These are phyloP conservation scores for Nitzschia inconspicua DNA, from an alignment of 108 stramenopile genomes.

Conservation along the genomic window DNA sequence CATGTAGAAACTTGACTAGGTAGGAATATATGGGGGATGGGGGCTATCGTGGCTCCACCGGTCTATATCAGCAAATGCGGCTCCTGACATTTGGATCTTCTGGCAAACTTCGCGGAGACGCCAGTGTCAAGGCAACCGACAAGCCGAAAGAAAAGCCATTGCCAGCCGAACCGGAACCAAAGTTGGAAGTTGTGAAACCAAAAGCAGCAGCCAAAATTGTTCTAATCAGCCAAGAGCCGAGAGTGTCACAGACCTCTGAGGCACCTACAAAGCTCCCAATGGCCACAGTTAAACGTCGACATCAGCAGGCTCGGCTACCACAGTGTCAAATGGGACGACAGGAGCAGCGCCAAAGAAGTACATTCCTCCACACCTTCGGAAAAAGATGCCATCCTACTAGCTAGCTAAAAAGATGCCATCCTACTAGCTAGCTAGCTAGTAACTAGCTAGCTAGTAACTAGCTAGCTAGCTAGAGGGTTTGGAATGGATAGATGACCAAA, in stretches of 20 bases:
- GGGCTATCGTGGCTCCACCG: no score
- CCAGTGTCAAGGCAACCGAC: constrained; percentile 62
- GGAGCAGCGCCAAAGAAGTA: no score
- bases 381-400: no score
- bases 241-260: neutral
- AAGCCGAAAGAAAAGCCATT: constrained; percentile 21
- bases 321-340: neutral
- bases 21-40: no score
- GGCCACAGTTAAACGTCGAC: constrained; percentile 20
- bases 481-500: neutral
- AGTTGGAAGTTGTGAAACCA: constrained; percentile 19
- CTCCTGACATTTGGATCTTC: no score
- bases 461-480: no score
- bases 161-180: no score
- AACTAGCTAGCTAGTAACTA: no score
- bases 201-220: constrained; percentile 6
- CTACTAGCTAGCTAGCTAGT: no score
- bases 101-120: constrained; percentile 72
- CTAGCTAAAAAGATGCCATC: no score
- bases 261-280: constrained; percentile 4
- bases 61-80: no score
- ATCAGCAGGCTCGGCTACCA: neutral
- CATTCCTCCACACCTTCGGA: constrained; percentile 60
- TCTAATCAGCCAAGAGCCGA: constrained; percentile 2
- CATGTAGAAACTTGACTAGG: no score